Evolutionary conservation across 495 filamentous ascomycete genomes (phyloP), one percentile per base, ranked within the genome.

Genomic region (Saxispiralis lemnorum): DNA sequence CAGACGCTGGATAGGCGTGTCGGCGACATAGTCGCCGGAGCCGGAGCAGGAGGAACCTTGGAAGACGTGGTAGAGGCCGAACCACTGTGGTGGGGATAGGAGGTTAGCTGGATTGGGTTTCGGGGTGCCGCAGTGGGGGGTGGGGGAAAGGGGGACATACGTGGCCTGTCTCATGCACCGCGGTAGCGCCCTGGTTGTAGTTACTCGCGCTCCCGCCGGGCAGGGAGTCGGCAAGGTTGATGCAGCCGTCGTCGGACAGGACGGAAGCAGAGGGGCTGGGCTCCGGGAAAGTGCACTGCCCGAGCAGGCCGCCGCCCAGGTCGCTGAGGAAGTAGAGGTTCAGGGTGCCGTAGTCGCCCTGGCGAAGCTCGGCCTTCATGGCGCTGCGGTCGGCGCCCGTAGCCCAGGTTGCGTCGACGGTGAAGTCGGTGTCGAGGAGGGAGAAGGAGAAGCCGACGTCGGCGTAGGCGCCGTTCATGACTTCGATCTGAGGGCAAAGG

Each of bases 331-430:
- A 36, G 37, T 52, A 56, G 17, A 56, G 31, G 38, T 56, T 56
- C 33, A 79, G 47, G 6, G 56, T 50, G n/a, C 71, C 64, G 37
- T 71, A 72, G 35, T 78, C 75, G 32, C 80, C 78, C 34, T 79
- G 72, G 12, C 69, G 63, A 13, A 79, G 55, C 72, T 43, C 31
- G 7, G 20, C 12, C 39, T 46, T 47, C 49, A 52, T 52, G n/a
- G 46, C 39, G 14, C 12, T 35, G 20, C 39, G 32, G 15, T 46
- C 39, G 30, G 31, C 31, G 34, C 34, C 34, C 10, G 30, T 14
- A 9, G 53, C 46, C 49, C 49, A 52, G 1, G 40, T 44, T 6
- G 34, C 43, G 36, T 52, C 50, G 20, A 50, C 16, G 19, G 40
- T 44, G 35, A 34, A 50, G 10, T 30, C 18, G 35, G 38, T 47